Evolutionary conservation across 495 filamentous ascomycete genomes (phyloP).

Genomic region (Staphylotrichum longicolle): DNA sequence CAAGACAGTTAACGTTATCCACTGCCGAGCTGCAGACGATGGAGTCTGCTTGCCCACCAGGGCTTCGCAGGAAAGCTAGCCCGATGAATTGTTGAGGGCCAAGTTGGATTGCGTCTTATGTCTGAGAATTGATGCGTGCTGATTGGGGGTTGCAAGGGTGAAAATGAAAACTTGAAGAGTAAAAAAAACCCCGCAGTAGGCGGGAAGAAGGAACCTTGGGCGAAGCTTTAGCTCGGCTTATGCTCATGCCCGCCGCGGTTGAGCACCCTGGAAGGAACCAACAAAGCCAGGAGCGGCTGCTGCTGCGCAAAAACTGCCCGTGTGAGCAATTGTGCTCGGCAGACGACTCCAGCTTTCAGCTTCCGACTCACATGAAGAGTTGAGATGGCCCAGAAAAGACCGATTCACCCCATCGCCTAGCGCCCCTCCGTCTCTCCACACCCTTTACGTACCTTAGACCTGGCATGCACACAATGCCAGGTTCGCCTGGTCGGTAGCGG

Average conservation of each 20-base stretch:
- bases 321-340: too few relatives aligned
- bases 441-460: background rate
- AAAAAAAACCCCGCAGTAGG: slow-evolving; percentile 18
- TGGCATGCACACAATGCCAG: slow-evolving; percentile 8
- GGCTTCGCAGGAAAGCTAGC: too few relatives aligned
- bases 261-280: background rate
- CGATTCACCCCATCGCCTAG: background rate
- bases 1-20: background rate
- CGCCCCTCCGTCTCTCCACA: background rate
- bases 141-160: background rate
- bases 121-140: background rate
- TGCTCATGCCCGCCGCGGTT: background rate
- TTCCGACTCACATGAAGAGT: too few relatives aligned
- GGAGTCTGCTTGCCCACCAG: background rate
- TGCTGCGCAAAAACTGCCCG: too few relatives aligned
- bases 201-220: slow-evolving; percentile 13
- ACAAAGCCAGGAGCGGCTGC: background rate
- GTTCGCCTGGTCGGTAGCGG: slow-evolving; percentile 2
- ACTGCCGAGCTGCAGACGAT: slow-evolving; percentile 16
- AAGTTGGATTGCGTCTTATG: too few relatives aligned
- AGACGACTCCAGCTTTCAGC: too few relatives aligned
- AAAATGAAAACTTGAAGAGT: background rate
- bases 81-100: too few relatives aligned
- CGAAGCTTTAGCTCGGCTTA: slow-evolving; percentile 13
- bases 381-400: slow-evolving; percentile 4